These are phyloP conservation scores for Penicillium sp. DNA, from an alignment of 2,329 filamentous ascomycete genomes.

Conservation along the genomic window DNA sequence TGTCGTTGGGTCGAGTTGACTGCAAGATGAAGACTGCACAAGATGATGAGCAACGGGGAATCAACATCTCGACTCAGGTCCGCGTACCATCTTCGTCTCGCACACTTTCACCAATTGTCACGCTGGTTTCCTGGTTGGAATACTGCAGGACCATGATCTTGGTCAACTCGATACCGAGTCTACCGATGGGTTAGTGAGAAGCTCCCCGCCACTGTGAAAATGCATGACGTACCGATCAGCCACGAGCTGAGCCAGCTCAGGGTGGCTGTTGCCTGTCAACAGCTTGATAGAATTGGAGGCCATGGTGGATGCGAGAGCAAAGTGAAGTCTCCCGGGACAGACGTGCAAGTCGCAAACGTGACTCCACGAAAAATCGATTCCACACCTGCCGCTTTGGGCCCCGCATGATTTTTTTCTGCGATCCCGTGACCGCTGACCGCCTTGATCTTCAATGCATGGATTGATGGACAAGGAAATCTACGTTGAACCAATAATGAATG, in stretches of 20 bases:
- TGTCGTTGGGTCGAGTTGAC: conserved; percentile 88
- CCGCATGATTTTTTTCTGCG: conserved; percentile 21
- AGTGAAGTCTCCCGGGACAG: conserved; percentile 5
- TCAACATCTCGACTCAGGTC: conserved; percentile 10
- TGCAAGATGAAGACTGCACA: conserved; percentile 82
- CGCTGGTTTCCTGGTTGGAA: conserved; percentile 57
- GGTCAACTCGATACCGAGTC: conserved; percentile 60
- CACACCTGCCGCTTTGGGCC: conserved; percentile 19
- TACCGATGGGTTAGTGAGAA: conserved; percentile 27
- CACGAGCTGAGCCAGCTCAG: conserved; percentile 63
- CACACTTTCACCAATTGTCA: conserved; percentile 93
- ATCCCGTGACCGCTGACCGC: conserved; percentile 24
- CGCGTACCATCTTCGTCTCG: conserved; percentile 80
- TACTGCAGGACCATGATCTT: conserved; percentile 64
- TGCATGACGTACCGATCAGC: conserved; percentile 53
- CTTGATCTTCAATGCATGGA: conserved; percentile 6
- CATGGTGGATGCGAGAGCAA: conserved; percentile 43
- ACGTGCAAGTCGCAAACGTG: conserved; percentile 5
- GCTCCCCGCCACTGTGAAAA: conserved; percentile 1
- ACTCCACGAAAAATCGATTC: conserved; percentile 21
- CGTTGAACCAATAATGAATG: too few relatives aligned
- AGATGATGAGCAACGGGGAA: conserved; percentile 10
- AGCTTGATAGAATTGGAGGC: conserved; percentile 69
- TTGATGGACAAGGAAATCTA: too few relatives aligned
- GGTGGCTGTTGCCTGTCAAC: conserved; percentile 69